Conservation (phyloP, 345 rosid genomes). For the Limnanthes douglasii region DNA sequence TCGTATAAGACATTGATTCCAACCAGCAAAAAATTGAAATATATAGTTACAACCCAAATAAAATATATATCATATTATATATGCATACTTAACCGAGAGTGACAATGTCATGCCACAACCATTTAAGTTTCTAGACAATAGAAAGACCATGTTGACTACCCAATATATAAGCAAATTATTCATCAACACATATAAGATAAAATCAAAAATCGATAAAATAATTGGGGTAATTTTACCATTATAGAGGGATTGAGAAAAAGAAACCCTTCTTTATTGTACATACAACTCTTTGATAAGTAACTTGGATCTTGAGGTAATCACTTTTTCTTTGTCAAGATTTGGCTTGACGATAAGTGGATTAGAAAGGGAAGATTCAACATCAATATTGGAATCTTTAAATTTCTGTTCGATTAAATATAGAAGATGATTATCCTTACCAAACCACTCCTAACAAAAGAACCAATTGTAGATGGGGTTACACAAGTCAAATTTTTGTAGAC, state of each 20-base stretch:
- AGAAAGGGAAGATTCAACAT: constrained; percentile 19
- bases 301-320: constrained; percentile 12
- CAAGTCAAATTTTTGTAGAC: constrained; percentile 42
- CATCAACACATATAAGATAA: neutral
- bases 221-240: constrained; percentile 27
- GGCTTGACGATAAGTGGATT: constrained; percentile 23
- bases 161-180: neutral
- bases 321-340: constrained; percentile 16
- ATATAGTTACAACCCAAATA: too few species aligned
- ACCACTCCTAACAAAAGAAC: constrained; percentile 16
- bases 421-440: constrained; percentile 6
- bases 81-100: too few species aligned
- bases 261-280: constrained; percentile 21
- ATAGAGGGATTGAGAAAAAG: constrained; percentile 35
- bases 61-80: too few species aligned
- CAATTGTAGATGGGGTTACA: constrained; percentile 31
- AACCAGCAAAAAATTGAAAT: constrained; percentile 8
- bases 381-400: constrained; percentile 12
- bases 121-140: too few species aligned
- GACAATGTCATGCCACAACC: too few species aligned
- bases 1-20: constrained; percentile 73
- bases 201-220: neutral
- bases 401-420: constrained; percentile 18
- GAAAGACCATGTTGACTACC: neutral
- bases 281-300: constrained; percentile 18